phyloP scores from a whole-genome alignment of 345 rosid species.

The Populus simonii region DNA sequence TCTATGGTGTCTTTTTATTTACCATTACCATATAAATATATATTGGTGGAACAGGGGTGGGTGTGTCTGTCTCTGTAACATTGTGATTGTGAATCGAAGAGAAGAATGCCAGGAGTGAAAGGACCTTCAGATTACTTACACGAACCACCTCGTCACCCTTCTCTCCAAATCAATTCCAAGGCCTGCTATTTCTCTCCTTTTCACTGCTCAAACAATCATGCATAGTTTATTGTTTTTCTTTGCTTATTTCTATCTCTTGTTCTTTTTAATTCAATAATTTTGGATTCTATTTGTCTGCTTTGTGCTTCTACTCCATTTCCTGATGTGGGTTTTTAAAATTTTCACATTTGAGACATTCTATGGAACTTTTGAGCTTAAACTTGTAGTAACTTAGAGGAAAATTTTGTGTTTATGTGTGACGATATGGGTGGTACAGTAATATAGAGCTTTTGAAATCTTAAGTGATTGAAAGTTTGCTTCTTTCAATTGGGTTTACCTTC shows the following conservation, averaged over 20 bases:
- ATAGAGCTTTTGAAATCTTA: not conserved
- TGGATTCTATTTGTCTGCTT: not conserved
- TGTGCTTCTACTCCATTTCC: not conserved
- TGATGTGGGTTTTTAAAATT: not conserved
- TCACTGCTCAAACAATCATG: not conserved
- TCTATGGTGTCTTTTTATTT: no score
- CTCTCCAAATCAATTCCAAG: slow-evolving; percentile 72
- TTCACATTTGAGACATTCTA: no score
- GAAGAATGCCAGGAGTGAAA: slow-evolving; percentile 66
- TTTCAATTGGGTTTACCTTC: no score
- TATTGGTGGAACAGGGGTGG: no score
- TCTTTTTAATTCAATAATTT: not conserved
- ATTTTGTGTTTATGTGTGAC: not conserved
- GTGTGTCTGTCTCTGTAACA: not conserved
- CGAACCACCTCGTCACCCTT: slow-evolving; percentile 79
- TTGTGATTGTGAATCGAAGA: not conserved
- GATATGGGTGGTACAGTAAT: not conserved
- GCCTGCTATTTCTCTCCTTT: slow-evolving; percentile 18
- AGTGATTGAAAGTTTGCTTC: not conserved
- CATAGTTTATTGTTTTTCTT: not conserved
- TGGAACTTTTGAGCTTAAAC: no score
- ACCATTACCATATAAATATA: no score
- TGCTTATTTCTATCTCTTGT: not conserved
- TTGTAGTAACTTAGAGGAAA: no score
- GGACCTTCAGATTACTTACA: slow-evolving; percentile 74